Evolutionary conservation across 306 rosid genomes (phyloP).

Genomic region (Castanea crenata): DNA sequence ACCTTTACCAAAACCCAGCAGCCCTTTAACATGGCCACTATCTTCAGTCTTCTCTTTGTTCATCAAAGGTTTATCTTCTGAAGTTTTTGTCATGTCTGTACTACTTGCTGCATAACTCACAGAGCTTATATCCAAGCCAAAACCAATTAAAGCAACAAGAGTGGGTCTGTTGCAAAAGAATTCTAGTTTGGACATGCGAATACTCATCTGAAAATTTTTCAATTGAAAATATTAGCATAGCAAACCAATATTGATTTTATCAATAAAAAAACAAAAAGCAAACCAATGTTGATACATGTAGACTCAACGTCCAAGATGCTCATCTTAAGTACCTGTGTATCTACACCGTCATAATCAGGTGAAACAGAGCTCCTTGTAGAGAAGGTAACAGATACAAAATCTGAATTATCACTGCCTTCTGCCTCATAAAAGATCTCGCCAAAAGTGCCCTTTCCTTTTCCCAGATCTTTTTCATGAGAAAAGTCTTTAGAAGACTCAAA

Average conservation of each 20-base stretch:
- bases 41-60: conserved; percentile 71
- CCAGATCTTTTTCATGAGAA: conserved; percentile 52
- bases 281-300: neutral
- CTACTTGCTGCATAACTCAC: conserved; percentile 35
- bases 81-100: conserved; percentile 26
- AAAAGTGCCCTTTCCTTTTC: conserved; percentile 47
- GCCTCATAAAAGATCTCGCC: conserved; percentile 72
- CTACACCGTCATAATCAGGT: conserved; percentile 80
- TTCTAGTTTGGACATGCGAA: conserved; percentile 84
- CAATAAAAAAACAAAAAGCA: neutral
- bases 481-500: conserved; percentile 53
- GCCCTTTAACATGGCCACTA: conserved; percentile 67
- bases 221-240: conserved; percentile 25
- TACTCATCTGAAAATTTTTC: conserved; percentile 66
- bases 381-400: conserved; percentile 71
- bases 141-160: conserved; percentile 79
- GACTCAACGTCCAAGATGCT: conserved; percentile 22
- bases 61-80: conserved; percentile 39
- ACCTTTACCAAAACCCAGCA: conserved; percentile 85
- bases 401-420: conserved; percentile 60
- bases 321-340: conserved; percentile 71
- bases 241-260: neutral
- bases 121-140: conserved; percentile 73
- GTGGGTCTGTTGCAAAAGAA: conserved; percentile 93
- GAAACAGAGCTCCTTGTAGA: conserved; percentile 68